Evolutionary conservation across 2,329 filamentous ascomycete genomes (phyloP).

Genomic region (Talaromyces sp.): DNA sequence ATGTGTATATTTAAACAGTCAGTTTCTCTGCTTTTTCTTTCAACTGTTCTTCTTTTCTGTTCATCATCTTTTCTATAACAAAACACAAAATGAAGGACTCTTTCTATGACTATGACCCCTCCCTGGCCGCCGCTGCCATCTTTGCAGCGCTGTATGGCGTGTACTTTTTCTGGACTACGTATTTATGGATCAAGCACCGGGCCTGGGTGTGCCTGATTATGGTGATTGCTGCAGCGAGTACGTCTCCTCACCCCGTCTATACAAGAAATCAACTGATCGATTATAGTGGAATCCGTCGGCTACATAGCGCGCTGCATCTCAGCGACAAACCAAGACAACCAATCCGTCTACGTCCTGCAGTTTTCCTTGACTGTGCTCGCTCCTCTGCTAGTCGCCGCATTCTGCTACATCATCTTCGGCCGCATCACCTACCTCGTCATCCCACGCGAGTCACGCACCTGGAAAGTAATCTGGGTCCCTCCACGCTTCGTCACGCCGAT

Average conservation of each 20-base stretch:
- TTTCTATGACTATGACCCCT: conserved; percentile 21
- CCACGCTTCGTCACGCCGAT: conserved; percentile 32
- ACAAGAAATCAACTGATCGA: background rate
- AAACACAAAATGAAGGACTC: background rate
- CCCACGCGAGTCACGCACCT: conserved; percentile 26
- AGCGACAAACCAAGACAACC: conserved; percentile 18
- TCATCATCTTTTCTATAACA: background rate
- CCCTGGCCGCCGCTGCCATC: conserved; percentile 22
- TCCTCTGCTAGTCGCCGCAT: conserved; percentile 37
- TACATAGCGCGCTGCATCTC: conserved; percentile 31
- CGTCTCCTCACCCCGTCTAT: background rate
- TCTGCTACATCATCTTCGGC: conserved; percentile 36
- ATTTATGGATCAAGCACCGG: conserved; percentile 29
- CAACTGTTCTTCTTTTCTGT: background rate
- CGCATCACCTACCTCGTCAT: conserved; percentile 38
- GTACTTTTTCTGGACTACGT: conserved; percentile 20
- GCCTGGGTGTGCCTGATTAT: conserved; percentile 29
- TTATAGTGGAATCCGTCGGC: conserved; percentile 34
- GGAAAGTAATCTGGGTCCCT: conserved; percentile 32
- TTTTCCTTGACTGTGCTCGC: conserved; percentile 36
- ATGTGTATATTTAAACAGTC: background rate
- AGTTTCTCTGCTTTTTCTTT: background rate
- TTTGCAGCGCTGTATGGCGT: conserved; percentile 23
- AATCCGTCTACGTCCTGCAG: conserved; percentile 29
- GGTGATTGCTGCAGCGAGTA: conserved; percentile 28